Evolutionary conservation across 345 rosid genomes (phyloP), one percentile per base, ranked within the genome.

Genomic region (Lepidium didymum): DNA sequence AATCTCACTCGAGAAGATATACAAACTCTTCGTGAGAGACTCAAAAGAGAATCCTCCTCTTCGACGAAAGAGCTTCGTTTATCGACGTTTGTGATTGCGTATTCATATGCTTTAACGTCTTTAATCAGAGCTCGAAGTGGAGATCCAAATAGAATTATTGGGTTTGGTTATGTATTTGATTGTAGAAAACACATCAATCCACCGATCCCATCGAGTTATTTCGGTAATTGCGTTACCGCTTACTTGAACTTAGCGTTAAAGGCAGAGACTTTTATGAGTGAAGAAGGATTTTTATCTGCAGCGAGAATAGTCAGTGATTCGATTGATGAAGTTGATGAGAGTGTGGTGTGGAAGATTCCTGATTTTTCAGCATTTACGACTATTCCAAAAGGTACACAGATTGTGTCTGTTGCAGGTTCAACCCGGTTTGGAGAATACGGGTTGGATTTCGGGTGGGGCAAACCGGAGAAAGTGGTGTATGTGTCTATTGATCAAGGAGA

Each of bases 51-150:
- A n/a, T 58, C 63, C 21, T 58, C 49, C 0, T 40, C 63, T 1
- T 40, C 63, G 13, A 4, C 56, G 8, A 58, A 47, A 16, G 33
- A 64, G 40, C 35, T 64, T 35, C 73, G 52, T 2, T 54, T 78
- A 16, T 84, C 84, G 0, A 68, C 62, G 52, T 81, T 81, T 21
- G 81, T 74, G 29, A 34, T 84, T 0, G 33, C 75, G 8, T 76
- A 5, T 21, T 70, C 85, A 0, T 78, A 81, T 19, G 64, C 13
- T 1, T 42, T 59, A 0, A 53, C 25, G 0, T 79, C 79, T 34
- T 5, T 72, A 13, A 45, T 64, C 15, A 79, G 19, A 75, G 69
- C 84, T 0, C 46, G 67, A 57, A 63, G 75, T 6, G 73, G 21
- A 0, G 80, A 69, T 37, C 57, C 73, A 2, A 18, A 10, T 1